Percentiles rank a stretch among this genome's conserved stretches.
Conservation (phyloP, 148 eudicot species). For the Gaultheria prostrata region DNA sequence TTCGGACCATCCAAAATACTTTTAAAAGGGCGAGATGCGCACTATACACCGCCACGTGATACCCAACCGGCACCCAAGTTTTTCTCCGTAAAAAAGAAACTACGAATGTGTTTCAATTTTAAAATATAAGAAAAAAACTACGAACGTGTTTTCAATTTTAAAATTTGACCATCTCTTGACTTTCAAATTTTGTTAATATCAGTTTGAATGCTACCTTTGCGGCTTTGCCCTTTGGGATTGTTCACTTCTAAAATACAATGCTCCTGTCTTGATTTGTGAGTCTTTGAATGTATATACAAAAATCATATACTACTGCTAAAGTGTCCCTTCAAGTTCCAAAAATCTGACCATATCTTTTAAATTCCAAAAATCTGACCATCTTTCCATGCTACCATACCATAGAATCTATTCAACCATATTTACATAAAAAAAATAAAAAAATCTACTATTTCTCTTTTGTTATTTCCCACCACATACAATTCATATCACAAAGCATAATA, state of each 20-base stretch:
- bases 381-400: neutral
- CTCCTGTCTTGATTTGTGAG: neutral
- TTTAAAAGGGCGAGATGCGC: no score
- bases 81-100: no score
- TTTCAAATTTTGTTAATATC: neutral
- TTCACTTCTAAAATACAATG: neutral
- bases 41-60: no score
- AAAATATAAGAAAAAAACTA: no score
- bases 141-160: neutral
- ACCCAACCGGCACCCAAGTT: no score
- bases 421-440: neutral
- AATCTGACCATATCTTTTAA: neutral
- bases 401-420: neutral
- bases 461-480: neutral
- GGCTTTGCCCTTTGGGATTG: neutral
- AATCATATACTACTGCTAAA: neutral
- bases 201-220: neutral
- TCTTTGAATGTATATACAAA: neutral
- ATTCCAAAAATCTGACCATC: neutral
- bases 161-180: neutral
- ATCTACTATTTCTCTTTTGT: neutral
- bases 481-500: neutral
- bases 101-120: no score
- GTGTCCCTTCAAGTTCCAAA: neutral
- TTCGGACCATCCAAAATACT: no score